Base-by-base conservation (phyloP, 805 yeast species). In the Candida tammaniensis region DNA sequence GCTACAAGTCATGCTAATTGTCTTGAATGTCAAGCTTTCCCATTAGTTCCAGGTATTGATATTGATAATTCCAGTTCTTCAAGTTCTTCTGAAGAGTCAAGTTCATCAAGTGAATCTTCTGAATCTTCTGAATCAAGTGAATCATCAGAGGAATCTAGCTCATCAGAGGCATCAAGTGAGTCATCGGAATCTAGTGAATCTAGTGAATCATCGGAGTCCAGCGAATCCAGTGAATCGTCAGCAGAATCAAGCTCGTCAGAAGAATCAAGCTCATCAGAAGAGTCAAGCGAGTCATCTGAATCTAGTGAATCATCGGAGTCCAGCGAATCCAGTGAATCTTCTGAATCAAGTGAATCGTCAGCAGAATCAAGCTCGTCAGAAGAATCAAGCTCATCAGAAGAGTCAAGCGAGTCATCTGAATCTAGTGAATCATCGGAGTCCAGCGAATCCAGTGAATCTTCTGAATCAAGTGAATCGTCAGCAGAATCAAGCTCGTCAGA, bases 1-100 rank as follows among this genome's bases (percentile, higher is more conserved):
- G 36, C 40, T 10, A 36, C 33, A 8, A 35, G 40, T 29, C 51
- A 49, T 7, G 21, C 39, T 1, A 27, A 24, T 22, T 48, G 52
- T 44, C 18, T 8, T 16, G 33, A 29, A 6, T 48, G 53, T 35
- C 12, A 12, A 6, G 20, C 30, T 4, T 27, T 42, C 25, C 49
- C 46, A 18, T 22, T 27, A 14, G 30, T 30, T 23, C 47, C 48
- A 12, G 48, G 36, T 15, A 28, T 27, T 12, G 36, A 26, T 15
- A 18, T 13, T 17, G 30, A 17, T n/a, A 14, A 5, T 10, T 17
- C 33, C 17, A 23, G 27, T 13, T n/a, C 25, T 14, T 5, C 17
- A 15, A 21, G 17, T 30, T 7, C 29, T 5, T 36, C 39, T 10
- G 26, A 27, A 12, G 22, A 24, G 22, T 30, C 33, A 7, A 27